A percentile compares a stretch with the other conserved stretches of the same genome.
Conservation (phyloP, 495 filamentous ascomycete genomes). For the Endocarpon pusillum region DNA sequence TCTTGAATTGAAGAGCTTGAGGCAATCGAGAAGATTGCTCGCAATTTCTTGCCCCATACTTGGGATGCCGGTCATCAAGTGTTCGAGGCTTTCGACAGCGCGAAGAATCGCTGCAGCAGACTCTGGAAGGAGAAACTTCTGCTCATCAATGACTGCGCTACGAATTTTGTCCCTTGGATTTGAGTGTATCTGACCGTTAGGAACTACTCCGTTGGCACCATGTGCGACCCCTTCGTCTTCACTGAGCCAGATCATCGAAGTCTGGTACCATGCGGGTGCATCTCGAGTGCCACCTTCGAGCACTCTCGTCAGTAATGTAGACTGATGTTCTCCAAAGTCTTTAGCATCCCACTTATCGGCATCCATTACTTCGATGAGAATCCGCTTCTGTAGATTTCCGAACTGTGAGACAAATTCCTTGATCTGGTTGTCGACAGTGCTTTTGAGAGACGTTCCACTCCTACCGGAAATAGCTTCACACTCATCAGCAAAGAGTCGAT, state of each 20-base stretch:
- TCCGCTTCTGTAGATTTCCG: constrained; percentile 59
- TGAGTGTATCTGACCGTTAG: constrained; percentile 31
- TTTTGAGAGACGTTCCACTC: constrained; percentile 68
- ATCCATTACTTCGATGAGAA: constrained; percentile 71
- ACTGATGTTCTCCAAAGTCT: constrained; percentile 60
- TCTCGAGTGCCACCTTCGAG: constrained; percentile 69
- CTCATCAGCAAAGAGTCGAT: constrained; percentile 87
- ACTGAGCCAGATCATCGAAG: constrained; percentile 54
- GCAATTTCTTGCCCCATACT: constrained; percentile 76
- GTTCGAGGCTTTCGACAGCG: constrained; percentile 66
- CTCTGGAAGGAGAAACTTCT: constrained; percentile 70
- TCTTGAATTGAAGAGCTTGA: constrained; percentile 85
- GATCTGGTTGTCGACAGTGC: constrained; percentile 79
- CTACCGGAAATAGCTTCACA: constrained; percentile 91
- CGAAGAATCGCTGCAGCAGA: constrained; percentile 63
- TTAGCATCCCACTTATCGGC: constrained; percentile 77
- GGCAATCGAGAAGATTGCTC: constrained; percentile 48
- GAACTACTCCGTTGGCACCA: constrained; percentile 13
- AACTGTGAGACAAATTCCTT: constrained; percentile 68
- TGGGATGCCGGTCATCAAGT: constrained; percentile 67
- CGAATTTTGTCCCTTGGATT: constrained; percentile 47
- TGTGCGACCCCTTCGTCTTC: constrained; percentile 19
- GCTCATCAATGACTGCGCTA: constrained; percentile 64
- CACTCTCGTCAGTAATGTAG: constrained; percentile 44
- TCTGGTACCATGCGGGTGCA: constrained; percentile 51